Percentiles rank a stretch among this genome's conserved stretches.
These are phyloP conservation scores for Lagenidium sp. DNA, from an alignment of 352 stramenopile genomes.

Conservation along the genomic window DNA sequence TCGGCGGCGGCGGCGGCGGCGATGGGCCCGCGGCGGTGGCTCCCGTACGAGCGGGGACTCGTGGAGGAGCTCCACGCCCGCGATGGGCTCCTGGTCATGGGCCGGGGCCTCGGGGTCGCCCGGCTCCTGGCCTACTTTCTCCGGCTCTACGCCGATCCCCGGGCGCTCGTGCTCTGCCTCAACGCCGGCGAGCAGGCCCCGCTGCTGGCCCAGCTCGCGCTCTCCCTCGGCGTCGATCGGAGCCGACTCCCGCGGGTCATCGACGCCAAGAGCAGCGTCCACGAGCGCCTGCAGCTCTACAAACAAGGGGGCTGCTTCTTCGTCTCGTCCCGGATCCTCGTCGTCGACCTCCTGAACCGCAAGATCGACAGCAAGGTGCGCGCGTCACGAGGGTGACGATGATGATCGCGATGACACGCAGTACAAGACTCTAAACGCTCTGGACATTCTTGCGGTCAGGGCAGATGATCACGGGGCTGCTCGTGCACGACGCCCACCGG, in stretches of 20 bases:
- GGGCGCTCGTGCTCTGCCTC: slow-evolving; percentile 88
- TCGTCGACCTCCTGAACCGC: slow-evolving; percentile 94
- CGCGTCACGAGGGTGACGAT: too few species aligned
- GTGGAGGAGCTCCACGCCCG: slow-evolving; percentile 52
- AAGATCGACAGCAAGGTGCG: slow-evolving; percentile 52
- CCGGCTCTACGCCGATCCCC: slow-evolving; percentile 81
- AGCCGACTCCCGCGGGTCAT: slow-evolving; percentile 84
- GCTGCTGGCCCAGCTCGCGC: slow-evolving; percentile 63
- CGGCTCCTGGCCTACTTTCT: slow-evolving; percentile 87
- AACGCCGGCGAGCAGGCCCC: slow-evolving; percentile 87
- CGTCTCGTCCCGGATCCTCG: slow-evolving; percentile 95
- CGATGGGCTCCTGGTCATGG: slow-evolving; percentile 92
- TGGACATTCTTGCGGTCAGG: too few species aligned
- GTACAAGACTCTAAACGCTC: slow-evolving; percentile 17
- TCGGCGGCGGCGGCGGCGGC: too few species aligned
- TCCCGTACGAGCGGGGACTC: slow-evolving; percentile 66
- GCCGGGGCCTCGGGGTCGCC: slow-evolving; percentile 84
- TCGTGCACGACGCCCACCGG: slow-evolving; percentile 91
- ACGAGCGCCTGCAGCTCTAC: slow-evolving; percentile 87
- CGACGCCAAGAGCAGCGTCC: slow-evolving; percentile 60
- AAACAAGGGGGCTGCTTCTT: slow-evolving; percentile 88
- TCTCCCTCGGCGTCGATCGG: slow-evolving; percentile 83
- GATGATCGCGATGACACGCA: slow-evolving; percentile 6
- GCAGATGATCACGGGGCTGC: slow-evolving; percentile 87
- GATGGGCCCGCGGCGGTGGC: slow-evolving; percentile 27